Evolutionary conservation across 73 alveolate species (phyloP), one percentile per base, ranked within the genome.

Genomic region (Paramecium primaurelia): DNA sequence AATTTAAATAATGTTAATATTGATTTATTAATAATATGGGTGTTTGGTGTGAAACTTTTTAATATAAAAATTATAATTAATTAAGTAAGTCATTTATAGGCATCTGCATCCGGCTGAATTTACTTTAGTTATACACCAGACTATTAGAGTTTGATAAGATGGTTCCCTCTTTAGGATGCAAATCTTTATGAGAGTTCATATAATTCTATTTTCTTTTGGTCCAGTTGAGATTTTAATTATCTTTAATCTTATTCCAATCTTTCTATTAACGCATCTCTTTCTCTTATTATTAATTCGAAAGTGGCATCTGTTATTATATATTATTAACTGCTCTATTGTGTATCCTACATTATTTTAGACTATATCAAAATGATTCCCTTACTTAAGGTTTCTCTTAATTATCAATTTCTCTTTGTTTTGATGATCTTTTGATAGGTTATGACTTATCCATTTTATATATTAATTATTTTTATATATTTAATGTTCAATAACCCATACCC

Each of bases 311-410:
- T 80, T n/a, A 49, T 28, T 18, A 40, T 42, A 11, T 47, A 80
- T 45, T 47, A 47, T 80, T 80, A 45, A 80, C 91, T 80, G 30
- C 91, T 80, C 32, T 80, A 44, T 42, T 42, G 64, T 44, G 91
- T 80, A 26, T 80, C 91, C 34, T 80, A 25, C 42, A 32, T 64
- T 14, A 64, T 64, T 64, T 64, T 64, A 64, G 51, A 32, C 84
- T 64, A 32, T 26, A 9, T 64, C 47, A 64, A 14, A 64, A 26
- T 6, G 28, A 54, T 54, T 8, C 36, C 32, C 69, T 54, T 54
- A 54, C 69, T 54, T 54, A 54, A 6, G 69, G 69, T 54, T 54
- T 54, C 25, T 54, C 69, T 54, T 54, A 54, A 54, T 54, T 4
- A 54, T 54, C 69, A 54, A 7, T 54, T 4, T 54, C 69, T 54